Base-by-base conservation (phyloP, 371 early-diverging fungal genomes). In the Gilbertella persicaria region DNA sequence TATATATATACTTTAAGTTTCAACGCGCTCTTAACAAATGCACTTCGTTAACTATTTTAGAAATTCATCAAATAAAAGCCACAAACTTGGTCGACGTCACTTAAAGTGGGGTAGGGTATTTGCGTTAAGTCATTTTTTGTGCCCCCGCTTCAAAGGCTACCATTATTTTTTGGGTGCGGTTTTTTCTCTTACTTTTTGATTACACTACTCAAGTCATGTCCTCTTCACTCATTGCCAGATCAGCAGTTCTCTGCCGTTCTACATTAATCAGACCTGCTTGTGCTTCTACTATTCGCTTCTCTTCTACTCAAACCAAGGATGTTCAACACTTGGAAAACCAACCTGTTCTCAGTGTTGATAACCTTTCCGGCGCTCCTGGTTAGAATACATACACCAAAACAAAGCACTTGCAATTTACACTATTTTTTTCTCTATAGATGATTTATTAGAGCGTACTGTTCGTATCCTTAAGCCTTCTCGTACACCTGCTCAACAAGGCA, bases 401-500 rank as follows among this genome's bases (percentile, higher is more conserved):
- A 23, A 44, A 26, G 0, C 5, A 30, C 21, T 17, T 46, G 5
- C 2, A 29, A 6, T 36, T 21, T 14, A 17, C n/a, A n/a, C n/a
- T n/a, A n/a, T n/a, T n/a, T 26, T 35, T n/a, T 3, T 23, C 29
- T 17, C 37, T 45, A 13, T 59, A 81, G 82, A 83, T 72, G 74
- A 64, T 54, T 58, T 71, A 43, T 66, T 61, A 30, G 78, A 79
- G 48, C 90, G 95, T 44, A 73, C 82, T n/a, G 96, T 93, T 55
- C 86, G 90, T 37, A 96, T 98, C 58, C 96, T 76, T 74, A 73
- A 78, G 45, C 94, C 94, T 29, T 62, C 93, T 30, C 90, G 88
- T 71, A 85, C 88, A 25, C 89, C 95, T 10, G 91, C 90, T 64
- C 95, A 96, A 70, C 86, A 86, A 17, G 97, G 96, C 47, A 79